Base-by-base conservation (phyloP, 768 basidiomycete species). In the Leccinum truebloodii region DNA sequence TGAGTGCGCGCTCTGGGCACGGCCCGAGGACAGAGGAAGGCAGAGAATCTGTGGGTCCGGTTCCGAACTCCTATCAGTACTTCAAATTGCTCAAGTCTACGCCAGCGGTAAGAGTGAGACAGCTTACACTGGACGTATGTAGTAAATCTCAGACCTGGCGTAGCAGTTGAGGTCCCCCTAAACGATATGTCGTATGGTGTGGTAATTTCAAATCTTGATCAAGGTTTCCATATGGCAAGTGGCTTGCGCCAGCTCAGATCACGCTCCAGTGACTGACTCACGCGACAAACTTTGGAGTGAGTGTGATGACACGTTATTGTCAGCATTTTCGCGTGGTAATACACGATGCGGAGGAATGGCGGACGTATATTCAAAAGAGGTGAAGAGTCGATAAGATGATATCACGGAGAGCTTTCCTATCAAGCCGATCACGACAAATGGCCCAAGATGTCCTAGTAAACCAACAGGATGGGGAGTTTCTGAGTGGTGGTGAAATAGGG, bases 131-230 rank as follows among this genome's bases (percentile, higher is more conserved):
- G 48, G 37, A 22, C 22, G 46, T 49, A 13, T 35, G 34, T 35
- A 49, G 16, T 32, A 16, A 6, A 30, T 46, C 14, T 30, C 20
- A 37, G 7, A 24, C 24, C 9, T 24, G 12, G 48, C 22, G 56
- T 35, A 18, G 34, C 16, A 18, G 6, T 16, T 46, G 26, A n/a
- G 22, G 41, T 20, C 49, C 48, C 48, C 57, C 52, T 20, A 20
- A 32, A 24, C 10, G 39, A 32, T 22, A 26, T 24, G 32, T 48
- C 24, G 34, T 37, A n/a, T 28, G 24, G 18, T 65, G 16, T 30
- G 10, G 10, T 6, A 44, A 61, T 65, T 65, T 66, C 44, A 65
- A 58, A 52, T 32, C 39, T 8, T 39, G 30, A 13, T 24, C 55
- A 20, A 44, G 3, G 32, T 37, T 48, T 39, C 30, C 20, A n/a